phyloP scores from a whole-genome alignment of 2,329 filamentous ascomycete genomes.

The Falciphora oryzae region DNA sequence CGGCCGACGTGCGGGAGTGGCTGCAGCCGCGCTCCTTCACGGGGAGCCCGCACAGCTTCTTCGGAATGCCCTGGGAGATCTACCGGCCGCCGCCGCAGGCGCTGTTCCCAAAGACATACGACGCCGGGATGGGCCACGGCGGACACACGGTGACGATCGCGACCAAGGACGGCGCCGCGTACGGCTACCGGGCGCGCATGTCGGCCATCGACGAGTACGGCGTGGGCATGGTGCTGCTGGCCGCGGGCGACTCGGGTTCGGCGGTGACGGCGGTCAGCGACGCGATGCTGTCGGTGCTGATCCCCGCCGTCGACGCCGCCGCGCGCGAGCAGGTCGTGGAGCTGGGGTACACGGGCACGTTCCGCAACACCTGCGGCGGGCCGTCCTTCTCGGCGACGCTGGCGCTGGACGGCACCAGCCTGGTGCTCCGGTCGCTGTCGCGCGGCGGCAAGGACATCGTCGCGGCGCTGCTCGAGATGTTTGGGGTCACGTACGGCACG shows the following conservation, averaged over 20 bases:
- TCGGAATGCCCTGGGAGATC: conserved; percentile 20
- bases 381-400: conserved; percentile 10
- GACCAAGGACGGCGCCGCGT: conserved; percentile 18
- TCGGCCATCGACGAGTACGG: conserved; percentile 19
- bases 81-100: conserved; percentile 16
- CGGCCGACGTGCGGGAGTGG: conserved; percentile 14
- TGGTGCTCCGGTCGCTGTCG: background rate
- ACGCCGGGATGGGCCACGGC: conserved; percentile 4
- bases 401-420: conserved; percentile 3
- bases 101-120: conserved; percentile 14
- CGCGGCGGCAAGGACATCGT: conserved; percentile 16
- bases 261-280: conserved; percentile 14
- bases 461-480: conserved; percentile 13
- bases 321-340: conserved; percentile 14
- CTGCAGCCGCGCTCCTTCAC: conserved; percentile 17
- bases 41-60: conserved; percentile 13
- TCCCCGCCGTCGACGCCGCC: conserved; percentile 15
- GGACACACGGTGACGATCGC: conserved; percentile 17
- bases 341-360: conserved; percentile 13
- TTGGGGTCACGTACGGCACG: conserved; percentile 10
- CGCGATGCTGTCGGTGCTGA: conserved; percentile 13
- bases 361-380: conserved; percentile 11
- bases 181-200: conserved; percentile 16
- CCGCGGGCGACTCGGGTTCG: conserved; percentile 14
- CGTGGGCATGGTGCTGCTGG: conserved; percentile 17